Evolutionary conservation across 73 alveolate species (phyloP), one percentile per base, ranked within the genome.

Genomic region (Paramecium octaurelia): DNA sequence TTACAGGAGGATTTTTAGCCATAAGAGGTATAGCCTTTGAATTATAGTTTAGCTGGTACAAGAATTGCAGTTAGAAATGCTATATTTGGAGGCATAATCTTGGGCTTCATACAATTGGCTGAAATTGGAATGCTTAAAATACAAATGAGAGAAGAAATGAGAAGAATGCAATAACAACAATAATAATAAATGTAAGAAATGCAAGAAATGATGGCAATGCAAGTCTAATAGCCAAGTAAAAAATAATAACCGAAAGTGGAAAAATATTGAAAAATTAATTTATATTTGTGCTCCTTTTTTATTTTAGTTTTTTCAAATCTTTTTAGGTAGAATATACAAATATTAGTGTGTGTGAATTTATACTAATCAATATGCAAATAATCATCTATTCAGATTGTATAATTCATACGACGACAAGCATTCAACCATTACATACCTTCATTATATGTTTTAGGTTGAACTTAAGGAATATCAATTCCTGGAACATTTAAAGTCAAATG

Each of bases 1-100:
- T 94, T 34, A 95, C 98, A 43, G 98, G 98, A 75, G 98, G 97
- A 12, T 92, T 92, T 54, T 85, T 95, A 40, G 97, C 98, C 75
- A 91, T 94, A n/a, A 92, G 96, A 76, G 96, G 94, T 68, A 38
- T 16, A 10, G 31, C 29, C 35, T 16, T 35, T 24, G 12, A 5
- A 16, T 48, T 48, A 48, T 87, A 24, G 20, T 16, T 31, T 71
- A 88, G 93, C 90, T 68, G 98, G 98, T 3, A 48, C 91, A 54
- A 92, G 70, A 38, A 77, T 84, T 20, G 98, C 98, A 4, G 92
- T 92, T 60, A 92, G 95, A 76, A 94, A 95, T 60, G 98, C 97
- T 50, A 38, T 95, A 73, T 76, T 95, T 40, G 98, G 98, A 34
- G 98, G 98, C 20, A 93, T 92, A n/a, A 86, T 95, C 34, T 84